These are phyloP conservation scores for Xylaria telfairii DNA, from an alignment of 495 filamentous ascomycete genomes.

Conservation along the genomic window DNA sequence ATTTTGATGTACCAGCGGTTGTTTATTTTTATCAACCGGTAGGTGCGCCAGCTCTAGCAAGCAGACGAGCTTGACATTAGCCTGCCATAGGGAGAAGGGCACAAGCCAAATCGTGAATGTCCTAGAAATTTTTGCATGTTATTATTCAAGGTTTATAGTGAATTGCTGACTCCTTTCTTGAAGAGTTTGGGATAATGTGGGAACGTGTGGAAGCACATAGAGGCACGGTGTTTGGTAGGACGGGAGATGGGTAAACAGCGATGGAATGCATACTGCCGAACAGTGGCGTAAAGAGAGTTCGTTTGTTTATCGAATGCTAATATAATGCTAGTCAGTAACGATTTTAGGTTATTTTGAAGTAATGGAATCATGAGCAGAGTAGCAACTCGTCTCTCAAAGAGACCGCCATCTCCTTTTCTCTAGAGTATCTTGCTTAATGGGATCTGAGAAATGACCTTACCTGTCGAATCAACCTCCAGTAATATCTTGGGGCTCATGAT, in stretches of 20 bases:
- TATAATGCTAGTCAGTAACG: background rate
- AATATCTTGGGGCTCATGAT: conserved; percentile 78
- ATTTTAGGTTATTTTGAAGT: background rate
- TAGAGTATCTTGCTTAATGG: background rate
- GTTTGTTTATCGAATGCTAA: conserved; percentile 71
- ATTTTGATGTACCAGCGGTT: conserved; percentile 8
- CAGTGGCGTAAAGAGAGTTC: conserved; percentile 70
- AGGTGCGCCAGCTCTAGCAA: conserved; percentile 65
- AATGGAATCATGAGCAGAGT: background rate
- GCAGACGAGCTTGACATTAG: conserved; percentile 72
- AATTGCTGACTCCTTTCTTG: background rate
- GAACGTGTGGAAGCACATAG: background rate
- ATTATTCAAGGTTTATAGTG: background rate
- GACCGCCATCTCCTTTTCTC: background rate
- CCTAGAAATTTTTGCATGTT: conserved; percentile 8
- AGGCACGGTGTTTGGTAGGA: background rate
- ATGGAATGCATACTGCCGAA: conserved; percentile 55
- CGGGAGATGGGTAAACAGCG: background rate
- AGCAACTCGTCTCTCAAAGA: background rate
- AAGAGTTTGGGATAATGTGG: background rate
- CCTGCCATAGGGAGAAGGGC: conserved; percentile 65
- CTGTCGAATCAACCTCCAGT: conserved; percentile 70
- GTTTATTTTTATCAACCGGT: conserved; percentile 25
- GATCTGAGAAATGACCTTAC: conserved; percentile 46
- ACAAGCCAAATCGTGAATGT: conserved; percentile 78